Evolutionary conservation across 192 early-diverging fungal species (phyloP).

Genomic region (Piromyces finnis): DNA sequence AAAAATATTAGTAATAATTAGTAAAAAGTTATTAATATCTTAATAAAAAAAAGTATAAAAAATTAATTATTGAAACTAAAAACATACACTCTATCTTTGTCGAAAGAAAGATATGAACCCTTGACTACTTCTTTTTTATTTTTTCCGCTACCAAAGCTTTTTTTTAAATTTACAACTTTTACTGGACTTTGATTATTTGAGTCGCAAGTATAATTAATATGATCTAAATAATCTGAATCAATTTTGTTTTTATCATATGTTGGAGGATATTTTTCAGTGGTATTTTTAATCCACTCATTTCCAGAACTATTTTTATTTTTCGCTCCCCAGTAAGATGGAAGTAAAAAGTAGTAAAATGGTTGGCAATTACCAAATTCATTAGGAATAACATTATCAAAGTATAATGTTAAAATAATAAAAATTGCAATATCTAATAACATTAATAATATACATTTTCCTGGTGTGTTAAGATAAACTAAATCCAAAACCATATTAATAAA

Average conservation of each 20-base stretch:
- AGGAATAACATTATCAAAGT: constrained; percentile 58
- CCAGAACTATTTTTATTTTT: constrained; percentile 7
- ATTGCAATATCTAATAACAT: constrained; percentile 22
- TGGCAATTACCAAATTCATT: constrained; percentile 47
- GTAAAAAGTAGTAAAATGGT: constrained; percentile 39
- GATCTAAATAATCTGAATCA: not conserved
- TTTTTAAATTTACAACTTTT: not conserved
- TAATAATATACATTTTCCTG: constrained; percentile 16
- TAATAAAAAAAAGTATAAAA: too few species aligned
- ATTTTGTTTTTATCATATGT: constrained; percentile 1
- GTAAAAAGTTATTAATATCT: not conserved
- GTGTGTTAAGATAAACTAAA: constrained; percentile 23
- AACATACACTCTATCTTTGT: not conserved
- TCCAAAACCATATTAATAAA: constrained; percentile 2
- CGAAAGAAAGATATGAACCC: not conserved
- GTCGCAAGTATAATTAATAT: not conserved
- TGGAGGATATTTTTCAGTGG: constrained; percentile 6
- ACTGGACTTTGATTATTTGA: not conserved
- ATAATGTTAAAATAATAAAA: constrained; percentile 40
- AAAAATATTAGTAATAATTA: too few species aligned
- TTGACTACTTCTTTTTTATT: not conserved
- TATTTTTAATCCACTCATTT: constrained; percentile 17
- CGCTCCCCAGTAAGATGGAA: constrained; percentile 47
- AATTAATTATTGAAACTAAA: too few species aligned
- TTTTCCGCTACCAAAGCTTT: not conserved